Evolutionary conservation across 768 basidiomycete genomes (phyloP), one percentile per base, ranked within the genome.

Genomic region (Trametes gibbosa): DNA sequence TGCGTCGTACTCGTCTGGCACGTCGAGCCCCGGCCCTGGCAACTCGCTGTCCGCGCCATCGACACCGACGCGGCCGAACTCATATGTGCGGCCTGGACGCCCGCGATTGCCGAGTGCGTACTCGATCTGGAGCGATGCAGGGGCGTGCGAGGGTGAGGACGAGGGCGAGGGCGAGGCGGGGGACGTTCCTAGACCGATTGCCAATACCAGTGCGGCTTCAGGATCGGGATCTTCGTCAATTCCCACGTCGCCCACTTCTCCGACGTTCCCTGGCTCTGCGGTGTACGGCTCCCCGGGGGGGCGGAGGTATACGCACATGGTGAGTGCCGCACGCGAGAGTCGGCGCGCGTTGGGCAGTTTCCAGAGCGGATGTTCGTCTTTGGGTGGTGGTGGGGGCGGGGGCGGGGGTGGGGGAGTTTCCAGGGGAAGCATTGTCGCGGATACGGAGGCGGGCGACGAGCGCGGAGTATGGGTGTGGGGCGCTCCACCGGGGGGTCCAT

Each of bases 391-490:
- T 5, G 29, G 7, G 4, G 16, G 34, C 2, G 45, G 32, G 21
- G 45, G 24, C 16, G 40, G 37, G 3, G 16, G 34, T 1, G 45
- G 32, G 21, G 45, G 24, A 14, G 40, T 21, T 1, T 3, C 19
- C 5, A 24, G 43, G 17, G 23, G 43, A 19, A 19, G 43, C 43
- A 5, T 45, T 5, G 19, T 14, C n/a, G 19, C 19, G 40, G 40
- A 19, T 41, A 14, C 16, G 17, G 14, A 7, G 9, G 24, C 21
- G 25, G 54, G 47, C 24, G 54, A 56, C 37, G 54, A 48, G 54
- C 29, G 54, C 9, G 54, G 54, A 24, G 45, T 48, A 46, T 56
- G 54, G 54, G 37, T 56, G 46, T 56, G 54, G 54, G 54, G 54
- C 46, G 54, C 35, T 25, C 54, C 54, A 3, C 40, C 32, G 8